phyloP scores from a whole-genome alignment of 768 basidiomycete genomes.

The Lentinula raphanica region DNA sequence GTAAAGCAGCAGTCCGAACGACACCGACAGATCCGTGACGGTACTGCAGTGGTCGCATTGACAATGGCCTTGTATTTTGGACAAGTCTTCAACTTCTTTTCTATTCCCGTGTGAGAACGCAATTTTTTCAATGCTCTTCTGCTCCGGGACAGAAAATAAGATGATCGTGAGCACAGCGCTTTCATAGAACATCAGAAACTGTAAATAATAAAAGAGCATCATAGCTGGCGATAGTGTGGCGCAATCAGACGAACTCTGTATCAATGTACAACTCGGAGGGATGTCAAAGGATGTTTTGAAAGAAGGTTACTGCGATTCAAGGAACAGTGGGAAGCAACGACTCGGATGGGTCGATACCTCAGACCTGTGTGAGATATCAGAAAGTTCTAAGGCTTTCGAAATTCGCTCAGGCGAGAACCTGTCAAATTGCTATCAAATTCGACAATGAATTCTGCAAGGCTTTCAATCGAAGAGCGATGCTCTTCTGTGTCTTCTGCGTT shows the following conservation, averaged over 20 bases:
- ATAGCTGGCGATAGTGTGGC: neutral
- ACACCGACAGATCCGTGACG: slow-evolving; percentile 32
- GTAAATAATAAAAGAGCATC: neutral
- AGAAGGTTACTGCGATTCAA: slow-evolving; percentile 20
- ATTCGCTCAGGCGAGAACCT: slow-evolving; percentile 15
- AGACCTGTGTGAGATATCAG: slow-evolving; percentile 22
- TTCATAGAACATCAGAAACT: neutral
- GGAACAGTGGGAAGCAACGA: slow-evolving; percentile 30
- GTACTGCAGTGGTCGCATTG: slow-evolving; percentile 30
- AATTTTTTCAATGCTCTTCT: neutral
- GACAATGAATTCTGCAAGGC: neutral
- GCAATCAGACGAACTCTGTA: neutral
- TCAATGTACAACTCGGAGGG: too few relatives aligned
- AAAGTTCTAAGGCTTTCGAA: slow-evolving; percentile 27
- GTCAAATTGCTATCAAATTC: neutral
- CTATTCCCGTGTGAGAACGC: slow-evolving; percentile 21
- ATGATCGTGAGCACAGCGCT: neutral
- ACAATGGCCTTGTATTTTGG: slow-evolving; percentile 30
- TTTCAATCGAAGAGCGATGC: neutral
- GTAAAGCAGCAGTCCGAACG: slow-evolving; percentile 22
- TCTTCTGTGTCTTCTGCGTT: neutral
- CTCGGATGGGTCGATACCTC: slow-evolving; percentile 33
- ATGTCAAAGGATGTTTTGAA: too few relatives aligned
- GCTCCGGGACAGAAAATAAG: neutral
- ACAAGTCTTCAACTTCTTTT: slow-evolving; percentile 31